Conservation (phyloP, 441 rosid species). For the Hypseocharis bilobata region DNA sequence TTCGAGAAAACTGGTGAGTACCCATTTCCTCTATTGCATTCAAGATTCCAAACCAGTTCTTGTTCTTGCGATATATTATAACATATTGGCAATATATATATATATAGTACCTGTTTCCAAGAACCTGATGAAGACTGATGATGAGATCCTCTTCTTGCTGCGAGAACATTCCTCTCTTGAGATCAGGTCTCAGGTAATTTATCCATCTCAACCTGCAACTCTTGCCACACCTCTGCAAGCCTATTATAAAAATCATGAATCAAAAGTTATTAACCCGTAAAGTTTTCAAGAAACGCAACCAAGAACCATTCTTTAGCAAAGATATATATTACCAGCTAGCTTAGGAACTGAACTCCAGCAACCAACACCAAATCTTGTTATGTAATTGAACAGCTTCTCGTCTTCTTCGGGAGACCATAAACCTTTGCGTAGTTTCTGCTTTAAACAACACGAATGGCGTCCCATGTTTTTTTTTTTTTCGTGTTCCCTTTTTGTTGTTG, state of each 20-base stretch:
- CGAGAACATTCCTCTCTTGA: slow-evolving; percentile 77
- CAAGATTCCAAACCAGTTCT: neutral
- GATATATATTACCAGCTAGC: slow-evolving; percentile 61
- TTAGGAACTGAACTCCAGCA: slow-evolving; percentile 75
- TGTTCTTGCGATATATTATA: neutral
- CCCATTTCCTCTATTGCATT: too few relatives aligned
- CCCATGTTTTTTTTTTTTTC: slow-evolving; percentile 42
- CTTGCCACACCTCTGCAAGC: slow-evolving; percentile 72
- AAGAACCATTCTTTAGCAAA: too few relatives aligned
- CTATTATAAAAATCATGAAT: too few relatives aligned
- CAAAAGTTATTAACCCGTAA: too few relatives aligned
- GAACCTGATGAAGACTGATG: slow-evolving; percentile 43
- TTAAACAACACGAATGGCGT: slow-evolving; percentile 42
- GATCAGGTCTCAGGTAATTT: slow-evolving; percentile 77
- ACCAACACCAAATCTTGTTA: slow-evolving; percentile 48
- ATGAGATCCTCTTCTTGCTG: slow-evolving; percentile 58
- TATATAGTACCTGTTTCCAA: slow-evolving; percentile 61
- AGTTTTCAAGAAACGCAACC: too few relatives aligned
- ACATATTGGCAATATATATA: too few relatives aligned
- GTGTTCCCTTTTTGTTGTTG: too few relatives aligned
- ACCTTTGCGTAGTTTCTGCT: slow-evolving; percentile 58
- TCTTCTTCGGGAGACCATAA: slow-evolving; percentile 73
- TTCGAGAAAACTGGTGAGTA: too few relatives aligned
- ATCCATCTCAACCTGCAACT: slow-evolving; percentile 79
- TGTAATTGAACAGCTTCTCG: slow-evolving; percentile 49